Evolutionary conservation across 73 alveolate species (phyloP), one percentile per base, ranked within the genome.

Genomic region (Paramecium pentaurelia): DNA sequence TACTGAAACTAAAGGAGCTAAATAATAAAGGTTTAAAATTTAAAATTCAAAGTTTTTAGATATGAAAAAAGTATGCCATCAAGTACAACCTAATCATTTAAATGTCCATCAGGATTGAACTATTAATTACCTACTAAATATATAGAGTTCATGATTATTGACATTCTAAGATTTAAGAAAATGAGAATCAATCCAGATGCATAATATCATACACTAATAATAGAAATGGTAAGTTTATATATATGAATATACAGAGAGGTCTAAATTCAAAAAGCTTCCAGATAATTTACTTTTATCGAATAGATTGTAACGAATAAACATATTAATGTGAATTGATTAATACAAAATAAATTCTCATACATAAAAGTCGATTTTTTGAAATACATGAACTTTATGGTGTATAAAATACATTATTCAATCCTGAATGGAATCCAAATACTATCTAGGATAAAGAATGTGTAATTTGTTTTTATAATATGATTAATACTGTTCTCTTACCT

Each of bases 401-500:
- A 1, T 20, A 45, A 44, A 80, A 80, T 80, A 80, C 91, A 8
- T 68, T 51, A 10, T 80, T 80, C 30, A 14, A 80, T 44, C 91
- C 91, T 25, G 44, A 44, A 20, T 80, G 91, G 91, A 47, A 80
- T 16, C 91, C 91, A 9, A 80, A 80, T 20, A 80, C 91, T 0
- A 49, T 42, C 8, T 77, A 44, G 10, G 91, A 80, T n/a, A 95
- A 92, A 58, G 99, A 96, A 77, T 96, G 99, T 60, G 96, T 95
- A 37, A 94, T 95, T 16, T 96, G 99, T 94, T 95, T 94, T 92
- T 68, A 94, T 38, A 89, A 92, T 12, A 83, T 92, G 27, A 96
- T 95, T 64, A 96, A 96, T 40, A 96, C 99, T 22, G 92, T 96
- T 22, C 96, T 96, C 16, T 64, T 95, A 34, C 99, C 99, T 6